Percentiles rank a stretch among this genome's conserved stretches.
These are phyloP conservation scores for Cladophialophora immunda DNA, from an alignment of 2,329 filamentous ascomycete species.

Conservation along the genomic window DNA sequence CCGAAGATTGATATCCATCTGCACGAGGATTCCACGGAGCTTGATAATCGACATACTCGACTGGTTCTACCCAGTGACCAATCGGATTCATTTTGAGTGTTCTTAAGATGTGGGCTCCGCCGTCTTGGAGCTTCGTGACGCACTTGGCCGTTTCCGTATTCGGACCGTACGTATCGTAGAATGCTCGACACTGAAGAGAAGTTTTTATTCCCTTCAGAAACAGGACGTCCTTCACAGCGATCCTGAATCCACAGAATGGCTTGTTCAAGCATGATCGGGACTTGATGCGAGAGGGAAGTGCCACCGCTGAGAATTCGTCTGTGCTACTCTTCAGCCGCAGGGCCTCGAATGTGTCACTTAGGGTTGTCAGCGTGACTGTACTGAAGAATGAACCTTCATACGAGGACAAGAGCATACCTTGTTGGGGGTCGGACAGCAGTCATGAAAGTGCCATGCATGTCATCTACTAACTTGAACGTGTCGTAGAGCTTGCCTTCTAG, in stretches of 20 bases:
- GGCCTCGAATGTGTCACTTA: no score
- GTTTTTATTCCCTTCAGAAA: not conserved
- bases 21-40: slow-evolving; percentile 55
- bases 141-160: not conserved
- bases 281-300: no score
- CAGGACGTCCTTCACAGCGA: slow-evolving; percentile 3
- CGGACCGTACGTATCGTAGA: not conserved
- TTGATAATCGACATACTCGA: slow-evolving; percentile 48
- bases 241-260: not conserved
- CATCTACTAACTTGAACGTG: no score
- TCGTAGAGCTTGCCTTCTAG: no score
- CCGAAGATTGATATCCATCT: slow-evolving; percentile 48
- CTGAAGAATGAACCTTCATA: no score
- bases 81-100: not conserved
- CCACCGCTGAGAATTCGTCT: no score
- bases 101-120: not conserved
- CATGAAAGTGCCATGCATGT: no score
- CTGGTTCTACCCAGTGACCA: slow-evolving; percentile 24
- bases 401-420: no score
- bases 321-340: no score
- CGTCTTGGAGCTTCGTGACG: not conserved
- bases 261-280: no score
- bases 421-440: no score
- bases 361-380: no score
- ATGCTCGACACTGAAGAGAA: not conserved